These are phyloP conservation scores for Maudiozyma serrabonitensis DNA, from an alignment of 805 yeast genomes.

Conservation along the genomic window DNA sequence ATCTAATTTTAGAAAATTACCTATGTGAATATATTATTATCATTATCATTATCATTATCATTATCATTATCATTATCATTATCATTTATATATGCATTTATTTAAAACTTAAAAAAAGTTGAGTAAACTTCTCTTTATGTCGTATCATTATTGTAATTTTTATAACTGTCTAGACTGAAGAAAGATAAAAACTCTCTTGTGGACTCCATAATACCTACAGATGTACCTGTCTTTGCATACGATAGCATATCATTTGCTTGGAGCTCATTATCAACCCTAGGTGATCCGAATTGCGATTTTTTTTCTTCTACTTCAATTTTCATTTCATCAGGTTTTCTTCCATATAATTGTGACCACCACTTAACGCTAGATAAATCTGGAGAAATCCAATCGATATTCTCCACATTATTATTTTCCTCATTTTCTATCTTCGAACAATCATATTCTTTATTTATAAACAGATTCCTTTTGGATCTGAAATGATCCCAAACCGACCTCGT, in stretches of 20 bases:
- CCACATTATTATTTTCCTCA: constrained; percentile 8
- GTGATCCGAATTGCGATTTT: neutral
- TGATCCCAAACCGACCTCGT: constrained; percentile 92
- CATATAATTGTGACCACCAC: constrained; percentile 88
- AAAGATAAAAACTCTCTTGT: constrained; percentile 6
- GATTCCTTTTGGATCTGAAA: constrained; percentile 62
- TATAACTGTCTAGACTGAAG: constrained; percentile 1
- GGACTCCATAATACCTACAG: constrained; percentile 1
- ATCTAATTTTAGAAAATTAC: no score
- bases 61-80: no score
- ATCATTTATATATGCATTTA: neutral
- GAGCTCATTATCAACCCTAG: neutral
- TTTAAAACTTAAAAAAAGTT: neutral
- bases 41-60: no score
- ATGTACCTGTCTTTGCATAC: neutral
- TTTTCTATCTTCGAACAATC: neutral
- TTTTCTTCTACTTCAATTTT: constrained; percentile 20
- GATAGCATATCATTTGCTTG: no score
- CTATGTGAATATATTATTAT: no score
- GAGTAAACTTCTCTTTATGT: neutral
- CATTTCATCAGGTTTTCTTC: constrained; percentile 63
- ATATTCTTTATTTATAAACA: constrained; percentile 52
- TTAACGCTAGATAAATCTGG: constrained; percentile 42
- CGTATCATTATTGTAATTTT: neutral
- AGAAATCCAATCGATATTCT: constrained; percentile 37